phyloP scores from a whole-genome alignment of 768 basidiomycete genomes.

The Mycena rosella region DNA sequence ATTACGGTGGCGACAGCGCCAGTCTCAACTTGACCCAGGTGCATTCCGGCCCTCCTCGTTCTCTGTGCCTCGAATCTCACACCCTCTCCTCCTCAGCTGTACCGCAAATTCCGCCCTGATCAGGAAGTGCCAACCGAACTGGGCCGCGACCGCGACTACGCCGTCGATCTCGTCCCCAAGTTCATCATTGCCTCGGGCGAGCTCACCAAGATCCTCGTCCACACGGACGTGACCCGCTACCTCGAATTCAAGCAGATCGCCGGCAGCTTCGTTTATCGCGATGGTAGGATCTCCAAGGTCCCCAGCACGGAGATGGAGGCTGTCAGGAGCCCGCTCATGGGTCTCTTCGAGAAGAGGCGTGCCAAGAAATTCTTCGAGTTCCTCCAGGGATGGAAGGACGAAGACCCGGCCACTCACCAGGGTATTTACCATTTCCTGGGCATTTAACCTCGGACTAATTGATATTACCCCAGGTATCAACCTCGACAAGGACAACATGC shows the following conservation, averaged over 20 bases:
- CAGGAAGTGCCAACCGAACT: conserved; percentile 84
- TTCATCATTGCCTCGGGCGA: conserved; percentile 99
- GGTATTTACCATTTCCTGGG: conserved; percentile 60
- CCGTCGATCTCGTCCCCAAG: conserved; percentile 97
- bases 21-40: conserved; percentile 98
- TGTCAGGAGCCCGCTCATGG: conserved; percentile 95
- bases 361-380: conserved; percentile 99
- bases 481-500: conserved; percentile 94
- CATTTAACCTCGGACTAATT: not conserved
- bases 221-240: conserved; percentile 98
- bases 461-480: conserved; percentile 75
- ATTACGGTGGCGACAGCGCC: conserved; percentile 98
- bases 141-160: conserved; percentile 97
- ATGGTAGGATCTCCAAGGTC: conserved; percentile 97
- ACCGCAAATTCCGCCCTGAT: conserved; percentile 91
- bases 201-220: conserved; percentile 97
- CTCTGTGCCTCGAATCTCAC: conserved; percentile 32
- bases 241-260: conserved; percentile 99
- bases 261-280: conserved; percentile 97
- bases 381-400: conserved; percentile 94
- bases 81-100: conserved; percentile 74
- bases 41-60: conserved; percentile 40
- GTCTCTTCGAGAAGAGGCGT: conserved; percentile 97
- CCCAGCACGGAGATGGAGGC: conserved; percentile 99
- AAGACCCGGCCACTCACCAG: conserved; percentile 96